phyloP scores from a whole-genome alignment of 495 filamentous ascomycete genomes.

The Podospora didyma region DNA sequence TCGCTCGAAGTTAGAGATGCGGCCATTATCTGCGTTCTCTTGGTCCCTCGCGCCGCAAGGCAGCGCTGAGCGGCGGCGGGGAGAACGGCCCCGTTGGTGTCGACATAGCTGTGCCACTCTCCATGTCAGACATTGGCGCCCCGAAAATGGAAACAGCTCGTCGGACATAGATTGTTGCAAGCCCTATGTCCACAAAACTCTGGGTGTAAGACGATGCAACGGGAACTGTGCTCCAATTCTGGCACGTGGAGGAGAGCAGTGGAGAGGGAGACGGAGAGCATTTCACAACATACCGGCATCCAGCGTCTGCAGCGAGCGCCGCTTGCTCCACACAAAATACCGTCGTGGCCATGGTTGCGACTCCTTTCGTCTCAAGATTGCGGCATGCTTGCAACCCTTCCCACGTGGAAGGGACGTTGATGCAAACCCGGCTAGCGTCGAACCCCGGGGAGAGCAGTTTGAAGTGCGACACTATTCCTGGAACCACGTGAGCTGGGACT shows the following conservation, averaged over 20 bases:
- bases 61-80: conserved; percentile 51
- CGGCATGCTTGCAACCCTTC: conserved; percentile 61
- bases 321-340: conserved; percentile 59
- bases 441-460: conserved; percentile 45
- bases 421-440: conserved; percentile 48
- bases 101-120: conserved; percentile 33
- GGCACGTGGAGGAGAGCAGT: too few species aligned
- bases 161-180: conserved; percentile 55
- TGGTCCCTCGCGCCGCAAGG: conserved; percentile 37
- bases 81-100: conserved; percentile 42
- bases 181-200: too few species aligned
- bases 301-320: conserved; percentile 50
- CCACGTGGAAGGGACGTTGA: conserved; percentile 63
- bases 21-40: conserved; percentile 52
- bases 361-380: conserved; percentile 47
- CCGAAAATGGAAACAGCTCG: conserved; percentile 36
- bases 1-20: conserved; percentile 53
- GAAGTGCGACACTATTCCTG: conserved; percentile 29
- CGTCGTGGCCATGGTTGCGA: conserved; percentile 58
- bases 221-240: too few species aligned
- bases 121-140: not conserved
- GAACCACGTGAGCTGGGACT: conserved; percentile 16
- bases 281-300: conserved; percentile 59
- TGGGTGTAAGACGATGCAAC: too few species aligned
- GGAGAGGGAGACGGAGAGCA: too few species aligned